Evolutionary conservation across 2,329 filamentous ascomycete genomes (phyloP).

Genomic region (Alternaria atra): DNA sequence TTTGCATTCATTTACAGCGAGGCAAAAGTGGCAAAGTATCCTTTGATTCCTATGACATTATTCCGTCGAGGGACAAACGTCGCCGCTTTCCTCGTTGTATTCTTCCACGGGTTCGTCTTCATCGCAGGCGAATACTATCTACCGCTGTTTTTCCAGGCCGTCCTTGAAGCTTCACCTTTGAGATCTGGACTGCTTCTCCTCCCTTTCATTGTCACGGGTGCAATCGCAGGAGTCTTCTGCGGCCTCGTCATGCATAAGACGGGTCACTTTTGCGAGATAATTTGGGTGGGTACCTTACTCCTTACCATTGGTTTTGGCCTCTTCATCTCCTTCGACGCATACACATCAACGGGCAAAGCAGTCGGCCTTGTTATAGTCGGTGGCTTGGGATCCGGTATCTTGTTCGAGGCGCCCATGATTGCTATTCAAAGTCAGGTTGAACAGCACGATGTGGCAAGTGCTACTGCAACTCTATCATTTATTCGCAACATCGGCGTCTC

Average conservation of each 20-base stretch:
- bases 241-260: slow-evolving; percentile 60
- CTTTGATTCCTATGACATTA: slow-evolving; percentile 72
- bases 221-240: slow-evolving; percentile 55
- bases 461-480: slow-evolving; percentile 63
- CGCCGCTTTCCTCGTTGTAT: slow-evolving; percentile 63
- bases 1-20: slow-evolving; percentile 69
- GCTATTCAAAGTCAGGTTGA: slow-evolving; percentile 64
- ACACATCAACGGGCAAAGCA: slow-evolving; percentile 45
- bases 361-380: slow-evolving; percentile 61
- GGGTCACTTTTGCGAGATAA: slow-evolving; percentile 53
- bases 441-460: slow-evolving; percentile 61
- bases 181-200: slow-evolving; percentile 69
- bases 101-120: slow-evolving; percentile 59
- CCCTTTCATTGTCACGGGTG: slow-evolving; percentile 62
- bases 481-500: slow-evolving; percentile 56
- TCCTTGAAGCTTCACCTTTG: slow-evolving; percentile 67
- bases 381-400: slow-evolving; percentile 61
- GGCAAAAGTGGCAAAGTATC: slow-evolving; percentile 69
- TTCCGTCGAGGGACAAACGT: slow-evolving; percentile 66
- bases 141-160: slow-evolving; percentile 77
- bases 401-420: slow-evolving; percentile 65
- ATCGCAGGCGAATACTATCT: slow-evolving; percentile 73
- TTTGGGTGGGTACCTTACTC: slow-evolving; percentile 46
- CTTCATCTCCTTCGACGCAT: slow-evolving; percentile 43
- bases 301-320: slow-evolving; percentile 48